Conservation (phyloP, 176 grass and related monocot genomes). For the Ensete ventricosum region DNA sequence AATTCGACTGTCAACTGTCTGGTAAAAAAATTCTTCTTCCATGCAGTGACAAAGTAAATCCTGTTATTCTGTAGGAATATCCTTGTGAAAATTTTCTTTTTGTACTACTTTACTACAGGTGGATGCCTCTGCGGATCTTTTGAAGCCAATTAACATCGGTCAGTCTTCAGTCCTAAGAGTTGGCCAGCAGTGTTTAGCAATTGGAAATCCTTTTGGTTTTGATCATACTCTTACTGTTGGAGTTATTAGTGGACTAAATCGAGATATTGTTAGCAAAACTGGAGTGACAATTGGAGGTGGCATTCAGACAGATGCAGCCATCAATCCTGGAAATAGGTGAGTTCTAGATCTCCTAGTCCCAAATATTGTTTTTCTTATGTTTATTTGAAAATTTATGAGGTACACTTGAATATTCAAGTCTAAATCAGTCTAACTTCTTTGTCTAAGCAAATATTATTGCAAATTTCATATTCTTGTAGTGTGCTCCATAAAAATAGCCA, state of each 20-base stretch:
- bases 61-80: neutral
- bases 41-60: neutral
- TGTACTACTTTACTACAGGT: conserved; percentile 33
- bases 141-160: conserved; percentile 78
- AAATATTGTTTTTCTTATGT: too few relatives aligned
- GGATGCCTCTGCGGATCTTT: conserved; percentile 59
- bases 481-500: too few relatives aligned
- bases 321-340: conserved; percentile 95
- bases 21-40: neutral
- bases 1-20: neutral
- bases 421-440: neutral
- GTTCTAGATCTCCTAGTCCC: neutral
- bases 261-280: conserved; percentile 90
- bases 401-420: too few relatives aligned
- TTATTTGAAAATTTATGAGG: too few relatives aligned
- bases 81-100: neutral
- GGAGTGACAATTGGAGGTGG: conserved; percentile 93
- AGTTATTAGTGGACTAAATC: conserved; percentile 89
- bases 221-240: conserved; percentile 91
- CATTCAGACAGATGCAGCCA: conserved; percentile 94
- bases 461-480: neutral
- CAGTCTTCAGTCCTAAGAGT: conserved; percentile 75
- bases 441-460: neutral
- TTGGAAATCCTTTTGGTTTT: conserved; percentile 97
- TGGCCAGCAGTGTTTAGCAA: conserved; percentile 94